Conservation (phyloP, 305 asterid species). For the Solanum hybrid region DNA sequence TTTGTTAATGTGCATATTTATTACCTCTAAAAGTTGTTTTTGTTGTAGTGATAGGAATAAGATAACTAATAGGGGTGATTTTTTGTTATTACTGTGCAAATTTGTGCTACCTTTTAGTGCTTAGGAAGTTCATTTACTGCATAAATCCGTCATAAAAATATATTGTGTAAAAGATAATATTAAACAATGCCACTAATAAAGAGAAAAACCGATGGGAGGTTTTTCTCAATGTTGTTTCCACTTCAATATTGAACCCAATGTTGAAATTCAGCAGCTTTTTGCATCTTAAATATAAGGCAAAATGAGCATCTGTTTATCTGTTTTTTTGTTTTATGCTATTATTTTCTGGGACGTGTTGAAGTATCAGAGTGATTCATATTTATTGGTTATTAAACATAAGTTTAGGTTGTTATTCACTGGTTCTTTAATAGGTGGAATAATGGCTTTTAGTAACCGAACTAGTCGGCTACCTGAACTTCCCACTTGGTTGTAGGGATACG, state of each 20-base stretch:
- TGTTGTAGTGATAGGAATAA: neutral
- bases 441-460: neutral
- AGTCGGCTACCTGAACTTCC: neutral
- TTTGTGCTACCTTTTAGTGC: neutral
- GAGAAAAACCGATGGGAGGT: too few relatives aligned
- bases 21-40: neutral
- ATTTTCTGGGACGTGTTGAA: neutral
- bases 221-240: neutral
- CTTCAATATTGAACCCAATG: neutral
- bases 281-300: neutral
- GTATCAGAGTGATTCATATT: neutral
- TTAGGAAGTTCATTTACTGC: neutral
- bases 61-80: neutral
- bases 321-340: neutral
- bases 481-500: neutral
- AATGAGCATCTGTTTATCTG: neutral
- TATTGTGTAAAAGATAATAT: neutral
- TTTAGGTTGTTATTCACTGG: neutral
- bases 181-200: neutral
- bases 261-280: neutral
- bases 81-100: neutral
- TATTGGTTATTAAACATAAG: neutral
- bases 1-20: neutral
- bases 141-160: neutral
- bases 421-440: neutral